Evolutionary conservation across 2,329 filamentous ascomycete genomes (phyloP).

Genomic region (Aspergillus sp.): DNA sequence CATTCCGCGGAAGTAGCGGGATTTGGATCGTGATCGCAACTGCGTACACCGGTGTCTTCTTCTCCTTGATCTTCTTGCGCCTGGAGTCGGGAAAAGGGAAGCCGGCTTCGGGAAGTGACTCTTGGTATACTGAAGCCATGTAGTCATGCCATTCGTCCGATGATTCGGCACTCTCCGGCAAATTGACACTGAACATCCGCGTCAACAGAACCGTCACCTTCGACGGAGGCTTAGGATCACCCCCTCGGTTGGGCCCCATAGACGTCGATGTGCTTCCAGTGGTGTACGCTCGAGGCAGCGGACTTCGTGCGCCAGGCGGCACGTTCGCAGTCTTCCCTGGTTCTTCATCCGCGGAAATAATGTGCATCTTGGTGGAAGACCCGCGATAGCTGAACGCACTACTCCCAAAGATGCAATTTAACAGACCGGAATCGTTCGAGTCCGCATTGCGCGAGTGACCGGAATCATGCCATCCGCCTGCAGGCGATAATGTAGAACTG

Average conservation of each 20-base stretch:
- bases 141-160: constrained; percentile 25
- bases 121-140: constrained; percentile 22
- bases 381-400: constrained; percentile 48
- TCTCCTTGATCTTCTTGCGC: constrained; percentile 40
- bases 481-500: constrained; percentile 36
- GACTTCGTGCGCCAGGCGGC: constrained; percentile 23
- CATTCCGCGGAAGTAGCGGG: constrained; percentile 31
- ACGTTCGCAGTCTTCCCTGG: constrained; percentile 13
- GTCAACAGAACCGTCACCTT: constrained; percentile 49
- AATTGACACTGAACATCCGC: constrained; percentile 49
- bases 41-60: constrained; percentile 51
- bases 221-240: constrained; percentile 31
- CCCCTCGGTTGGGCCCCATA: constrained; percentile 13
- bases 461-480: constrained; percentile 21
- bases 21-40: constrained; percentile 49
- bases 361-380: constrained; percentile 53
- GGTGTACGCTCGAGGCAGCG: constrained; percentile 30
- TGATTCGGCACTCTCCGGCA: constrained; percentile 38
- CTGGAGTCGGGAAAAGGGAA: constrained; percentile 33
- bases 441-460: constrained; percentile 35
- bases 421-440: constrained; percentile 41
- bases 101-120: constrained; percentile 24
- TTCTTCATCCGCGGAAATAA: constrained; percentile 38
- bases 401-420: constrained; percentile 54
- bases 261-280: constrained; percentile 26